These are phyloP conservation scores for Ganoderma meredithae DNA, from an alignment of 1,284 basidiomycete genomes.

Conservation along the genomic window DNA sequence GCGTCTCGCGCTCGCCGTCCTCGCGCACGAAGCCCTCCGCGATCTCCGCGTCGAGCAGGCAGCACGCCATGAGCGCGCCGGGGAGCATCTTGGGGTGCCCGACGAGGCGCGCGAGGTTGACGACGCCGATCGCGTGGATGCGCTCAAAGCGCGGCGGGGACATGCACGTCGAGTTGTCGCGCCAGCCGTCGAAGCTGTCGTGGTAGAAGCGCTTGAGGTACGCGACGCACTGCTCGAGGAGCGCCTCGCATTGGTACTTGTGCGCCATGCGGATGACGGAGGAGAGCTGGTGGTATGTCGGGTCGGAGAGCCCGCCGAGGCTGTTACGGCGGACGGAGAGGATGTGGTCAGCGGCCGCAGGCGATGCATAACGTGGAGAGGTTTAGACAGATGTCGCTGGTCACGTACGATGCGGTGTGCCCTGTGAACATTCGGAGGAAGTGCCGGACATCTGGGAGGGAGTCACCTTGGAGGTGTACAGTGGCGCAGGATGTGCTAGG, in stretches of 20 bases:
- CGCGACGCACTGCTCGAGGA: constrained; percentile 15
- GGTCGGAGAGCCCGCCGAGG: constrained; percentile 9
- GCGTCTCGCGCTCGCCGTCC: constrained; percentile 23
- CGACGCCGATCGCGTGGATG: constrained; percentile 24
- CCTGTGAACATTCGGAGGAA: constrained; percentile 22
- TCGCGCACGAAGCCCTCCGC: constrained; percentile 21
- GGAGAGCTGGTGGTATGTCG: constrained; percentile 21
- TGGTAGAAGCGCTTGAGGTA: constrained; percentile 23
- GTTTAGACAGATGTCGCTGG: neutral
- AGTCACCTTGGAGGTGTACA: constrained; percentile 16
- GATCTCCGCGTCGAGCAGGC: constrained; percentile 23
- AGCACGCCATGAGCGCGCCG: constrained; percentile 22
- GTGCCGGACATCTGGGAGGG: constrained; percentile 20
- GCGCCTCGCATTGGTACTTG: constrained; percentile 22
- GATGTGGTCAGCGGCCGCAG: neutral
- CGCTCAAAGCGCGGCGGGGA: constrained; percentile 16
- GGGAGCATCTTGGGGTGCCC: constrained; percentile 18
- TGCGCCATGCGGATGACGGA: constrained; percentile 23
- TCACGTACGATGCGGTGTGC: constrained; percentile 13
- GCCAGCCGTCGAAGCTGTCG: constrained; percentile 11
- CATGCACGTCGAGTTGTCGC: constrained; percentile 1
- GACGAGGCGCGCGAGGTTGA: constrained; percentile 24
- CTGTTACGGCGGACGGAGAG: neutral
- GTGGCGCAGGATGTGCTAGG: constrained; percentile 8
- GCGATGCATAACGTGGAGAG: neutral